A percentile compares a stretch with the other conserved stretches of the same genome.
Evolutionary conservation across 257 asterid genomes (phyloP).

Genomic region (Solanum commersonii): DNA sequence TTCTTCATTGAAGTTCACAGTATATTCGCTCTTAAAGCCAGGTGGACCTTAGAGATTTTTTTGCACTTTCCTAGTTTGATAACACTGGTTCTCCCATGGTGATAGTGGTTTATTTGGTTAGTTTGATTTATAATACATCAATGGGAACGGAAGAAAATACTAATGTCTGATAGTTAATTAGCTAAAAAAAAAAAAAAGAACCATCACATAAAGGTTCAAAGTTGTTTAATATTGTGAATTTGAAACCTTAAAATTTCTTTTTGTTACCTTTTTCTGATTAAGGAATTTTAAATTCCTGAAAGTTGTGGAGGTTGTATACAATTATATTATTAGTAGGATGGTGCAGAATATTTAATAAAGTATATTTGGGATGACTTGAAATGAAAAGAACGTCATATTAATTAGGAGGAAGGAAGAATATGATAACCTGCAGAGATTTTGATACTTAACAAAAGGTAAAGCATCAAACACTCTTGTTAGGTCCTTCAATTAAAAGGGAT

Average conservation of each 20-base stretch:
- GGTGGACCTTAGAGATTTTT: not conserved
- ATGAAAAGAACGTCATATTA: not conserved
- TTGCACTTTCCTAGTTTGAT: not conserved
- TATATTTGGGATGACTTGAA: not conserved
- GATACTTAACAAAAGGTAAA: not conserved
- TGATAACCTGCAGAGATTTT: not conserved
- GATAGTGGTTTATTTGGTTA: not conserved
- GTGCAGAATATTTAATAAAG: not conserved
- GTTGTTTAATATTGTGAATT: not conserved
- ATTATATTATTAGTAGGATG: not conserved
- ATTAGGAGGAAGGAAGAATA: not conserved
- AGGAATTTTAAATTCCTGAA: not conserved
- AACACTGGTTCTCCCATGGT: not conserved
- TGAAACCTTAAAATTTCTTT: not conserved
- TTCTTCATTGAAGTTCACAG: not conserved
- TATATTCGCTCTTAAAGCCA: not conserved
- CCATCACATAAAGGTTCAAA: not conserved
- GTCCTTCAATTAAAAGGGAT: not conserved
- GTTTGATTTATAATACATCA: not conserved
- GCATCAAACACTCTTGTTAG: not conserved
- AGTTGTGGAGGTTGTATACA: not conserved
- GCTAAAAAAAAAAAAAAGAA: not conserved
- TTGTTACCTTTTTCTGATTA: not conserved
- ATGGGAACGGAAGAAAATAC: not conserved
- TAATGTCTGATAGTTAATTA: not conserved